phyloP scores from a whole-genome alignment of 768 basidiomycete genomes.

The Russula dissimulans region DNA sequence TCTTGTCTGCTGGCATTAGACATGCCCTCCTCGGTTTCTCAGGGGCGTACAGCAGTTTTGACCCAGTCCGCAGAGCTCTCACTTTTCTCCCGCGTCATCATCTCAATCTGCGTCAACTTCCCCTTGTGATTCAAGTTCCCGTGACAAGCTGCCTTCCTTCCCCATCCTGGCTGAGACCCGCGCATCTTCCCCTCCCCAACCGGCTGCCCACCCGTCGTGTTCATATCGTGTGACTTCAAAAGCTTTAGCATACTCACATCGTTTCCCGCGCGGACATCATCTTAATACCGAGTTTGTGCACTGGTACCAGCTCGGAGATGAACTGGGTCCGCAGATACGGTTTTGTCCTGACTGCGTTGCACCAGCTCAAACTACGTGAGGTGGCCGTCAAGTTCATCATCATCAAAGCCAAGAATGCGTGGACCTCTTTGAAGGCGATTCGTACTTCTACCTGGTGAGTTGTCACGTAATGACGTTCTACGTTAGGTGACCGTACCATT shows the following conservation, averaged over 20 bases:
- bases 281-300: constrained; percentile 53
- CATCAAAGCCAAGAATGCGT: constrained; percentile 68
- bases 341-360: constrained; percentile 82
- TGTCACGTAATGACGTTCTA: background rate
- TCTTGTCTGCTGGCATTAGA: no score
- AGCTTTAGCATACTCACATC: constrained; percentile 33
- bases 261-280: constrained; percentile 52
- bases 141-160: constrained; percentile 8
- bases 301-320: constrained; percentile 55
- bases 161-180: background rate
- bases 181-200: background rate
- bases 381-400: constrained; percentile 95
- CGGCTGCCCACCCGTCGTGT: constrained; percentile 2
- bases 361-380: constrained; percentile 49
- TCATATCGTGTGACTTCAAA: constrained; percentile 12
- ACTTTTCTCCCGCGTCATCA: background rate
- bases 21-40: no score
- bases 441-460: constrained; percentile 82
- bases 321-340: constrained; percentile 91
- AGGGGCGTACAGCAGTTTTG: no score
- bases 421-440: constrained; percentile 76
- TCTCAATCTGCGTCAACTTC: background rate
- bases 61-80: constrained; percentile 2
- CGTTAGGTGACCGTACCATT: background rate
- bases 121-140: background rate